A percentile compares a stretch with the other conserved stretches of the same genome.
Conservation (phyloP, 2,329 filamentous ascomycete genomes). For the Hortaea sp. region DNA sequence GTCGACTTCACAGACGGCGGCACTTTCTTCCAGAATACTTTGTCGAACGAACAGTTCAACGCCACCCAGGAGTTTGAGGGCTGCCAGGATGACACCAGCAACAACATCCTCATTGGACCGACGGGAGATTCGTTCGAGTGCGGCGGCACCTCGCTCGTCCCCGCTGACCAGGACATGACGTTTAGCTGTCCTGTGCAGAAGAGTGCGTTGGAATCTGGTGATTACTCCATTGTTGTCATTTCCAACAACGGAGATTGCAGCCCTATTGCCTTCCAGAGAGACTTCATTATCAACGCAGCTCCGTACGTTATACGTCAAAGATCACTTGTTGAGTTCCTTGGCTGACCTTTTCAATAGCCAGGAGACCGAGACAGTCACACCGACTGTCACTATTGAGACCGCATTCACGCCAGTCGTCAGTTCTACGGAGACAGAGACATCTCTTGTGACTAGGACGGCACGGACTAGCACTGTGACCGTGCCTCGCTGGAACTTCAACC, state of each 20-base stretch:
- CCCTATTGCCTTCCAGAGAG: constrained; percentile 37
- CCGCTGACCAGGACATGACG: constrained; percentile 28
- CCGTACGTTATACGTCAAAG: constrained; percentile 3
- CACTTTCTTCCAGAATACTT: constrained; percentile 37
- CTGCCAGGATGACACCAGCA: constrained; percentile 31
- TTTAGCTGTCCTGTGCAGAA: constrained; percentile 35
- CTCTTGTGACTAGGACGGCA: constrained; percentile 19
- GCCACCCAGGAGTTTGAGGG: constrained; percentile 35
- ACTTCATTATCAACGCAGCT: constrained; percentile 29
- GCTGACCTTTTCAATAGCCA: constrained; percentile 8
- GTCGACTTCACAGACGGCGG: constrained; percentile 35
- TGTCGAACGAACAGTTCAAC: constrained; percentile 32
- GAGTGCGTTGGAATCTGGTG: constrained; percentile 33
- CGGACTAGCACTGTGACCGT: constrained; percentile 10
- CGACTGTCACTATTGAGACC: constrained; percentile 13
- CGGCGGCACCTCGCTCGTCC: constrained; percentile 30
- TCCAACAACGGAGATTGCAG: constrained; percentile 34
- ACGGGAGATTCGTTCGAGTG: constrained; percentile 32
- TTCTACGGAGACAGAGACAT: constrained; percentile 16
- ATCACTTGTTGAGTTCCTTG: too few species aligned
- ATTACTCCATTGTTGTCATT: constrained; percentile 35
- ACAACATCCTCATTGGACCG: constrained; percentile 35
- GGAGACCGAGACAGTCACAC: constrained; percentile 19
- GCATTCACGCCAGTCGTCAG: constrained; percentile 16
- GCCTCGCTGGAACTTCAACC: constrained; percentile 2